A percentile compares a stretch with the other conserved stretches of the same genome.
Conservation (phyloP, 139 green algal species). For the Haematococcus lacustris region DNA sequence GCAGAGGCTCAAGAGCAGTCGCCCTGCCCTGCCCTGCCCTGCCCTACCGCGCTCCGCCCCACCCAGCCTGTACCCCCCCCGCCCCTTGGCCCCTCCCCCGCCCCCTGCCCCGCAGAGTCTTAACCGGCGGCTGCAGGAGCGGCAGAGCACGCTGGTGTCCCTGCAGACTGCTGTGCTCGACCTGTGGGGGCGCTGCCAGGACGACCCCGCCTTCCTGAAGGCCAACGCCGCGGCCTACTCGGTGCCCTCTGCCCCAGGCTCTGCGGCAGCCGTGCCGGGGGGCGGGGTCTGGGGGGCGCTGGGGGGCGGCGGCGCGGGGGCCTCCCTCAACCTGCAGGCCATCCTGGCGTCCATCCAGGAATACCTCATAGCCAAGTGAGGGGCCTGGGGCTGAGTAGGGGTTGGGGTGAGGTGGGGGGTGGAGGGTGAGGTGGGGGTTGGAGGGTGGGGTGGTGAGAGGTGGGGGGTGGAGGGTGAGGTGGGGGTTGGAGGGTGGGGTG, state of each 20-base stretch:
- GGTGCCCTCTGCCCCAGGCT: not conserved
- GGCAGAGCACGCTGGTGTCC: slow-evolving; percentile 28
- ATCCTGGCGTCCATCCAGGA: slow-evolving; percentile 16
- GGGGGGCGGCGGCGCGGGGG: no score
- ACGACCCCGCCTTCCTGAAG: slow-evolving; percentile 11
- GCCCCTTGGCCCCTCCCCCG: no score
- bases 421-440: no score
- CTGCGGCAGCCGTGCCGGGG: not conserved
- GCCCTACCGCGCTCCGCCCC: no score
- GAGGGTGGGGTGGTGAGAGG: no score
- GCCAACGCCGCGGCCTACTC: not conserved
- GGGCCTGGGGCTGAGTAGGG: slow-evolving; percentile 1
- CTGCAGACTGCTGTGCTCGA: slow-evolving; percentile 35
- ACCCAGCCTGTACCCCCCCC: no score
- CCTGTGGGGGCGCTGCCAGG: slow-evolving; percentile 26
- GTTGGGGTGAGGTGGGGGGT: no score
- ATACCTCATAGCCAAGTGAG: slow-evolving; percentile 17
- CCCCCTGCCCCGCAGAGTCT: slow-evolving; percentile 10
- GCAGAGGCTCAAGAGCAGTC: no score
- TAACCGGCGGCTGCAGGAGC: slow-evolving; percentile 11
- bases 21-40: no score
- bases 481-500: no score
- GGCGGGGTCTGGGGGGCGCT: not conserved
- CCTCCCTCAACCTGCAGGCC: slow-evolving; percentile 9
- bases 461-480: no score